Conservation (phyloP, 129 eudicot genomes). For the Solidago caesia region DNA sequence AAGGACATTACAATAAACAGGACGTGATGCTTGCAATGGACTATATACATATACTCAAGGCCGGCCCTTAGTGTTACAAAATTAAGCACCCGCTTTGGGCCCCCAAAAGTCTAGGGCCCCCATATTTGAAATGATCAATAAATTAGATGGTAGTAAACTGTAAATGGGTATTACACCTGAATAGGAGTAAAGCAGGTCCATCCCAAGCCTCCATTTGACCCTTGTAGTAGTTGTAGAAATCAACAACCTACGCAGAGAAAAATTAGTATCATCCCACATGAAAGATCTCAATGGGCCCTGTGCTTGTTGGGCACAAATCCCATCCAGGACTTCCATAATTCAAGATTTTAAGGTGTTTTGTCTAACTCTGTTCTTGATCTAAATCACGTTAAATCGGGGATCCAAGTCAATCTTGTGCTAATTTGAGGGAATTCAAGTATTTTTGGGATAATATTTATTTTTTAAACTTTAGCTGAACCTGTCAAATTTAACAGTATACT, state of each 20-base stretch:
- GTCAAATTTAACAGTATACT: background rate
- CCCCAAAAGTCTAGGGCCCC: no score
- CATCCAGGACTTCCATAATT: background rate
- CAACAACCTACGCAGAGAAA: constrained; percentile 55
- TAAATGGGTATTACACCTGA: constrained; percentile 51
- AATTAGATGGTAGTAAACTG: constrained; percentile 3
- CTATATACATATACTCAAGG: background rate
- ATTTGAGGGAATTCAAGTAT: background rate
- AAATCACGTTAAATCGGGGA: background rate
- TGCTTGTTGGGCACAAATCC: background rate
- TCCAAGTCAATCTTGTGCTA: background rate
- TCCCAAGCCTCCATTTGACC: constrained; percentile 99
- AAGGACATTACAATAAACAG: no score
- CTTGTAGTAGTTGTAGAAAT: constrained; percentile 96
- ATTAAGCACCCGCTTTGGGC: no score
- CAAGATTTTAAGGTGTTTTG: background rate
- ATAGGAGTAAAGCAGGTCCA: constrained; percentile 97
- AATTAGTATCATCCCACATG: constrained; percentile 5
- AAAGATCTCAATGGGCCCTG: background rate
- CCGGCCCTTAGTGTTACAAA: no score
- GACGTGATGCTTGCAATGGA: background rate
- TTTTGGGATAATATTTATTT: background rate
- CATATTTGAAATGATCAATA: constrained; percentile 2
- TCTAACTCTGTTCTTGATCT: background rate
- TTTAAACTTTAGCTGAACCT: background rate